Evolutionary conservation across 176 grass and related monocot species (phyloP), one percentile per base, ranked within the genome.

Genomic region (Zea luxurians): DNA sequence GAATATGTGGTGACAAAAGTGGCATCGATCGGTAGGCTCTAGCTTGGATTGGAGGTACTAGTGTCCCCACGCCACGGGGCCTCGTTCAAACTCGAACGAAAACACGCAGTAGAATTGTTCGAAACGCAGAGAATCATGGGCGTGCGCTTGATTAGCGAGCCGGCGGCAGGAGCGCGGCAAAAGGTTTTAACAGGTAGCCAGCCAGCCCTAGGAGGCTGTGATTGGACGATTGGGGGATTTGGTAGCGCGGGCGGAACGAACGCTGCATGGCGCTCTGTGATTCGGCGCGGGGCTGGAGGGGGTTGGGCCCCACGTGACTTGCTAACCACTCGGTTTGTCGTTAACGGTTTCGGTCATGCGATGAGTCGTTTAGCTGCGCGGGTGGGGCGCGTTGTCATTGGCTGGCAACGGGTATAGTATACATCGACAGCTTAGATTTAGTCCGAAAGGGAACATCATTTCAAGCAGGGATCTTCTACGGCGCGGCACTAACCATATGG

Each of bases 331-430:
- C 48, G 54, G 10, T 47, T 42, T 84, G 86, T 1, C 21, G 12
- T 36, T 83, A 83, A 79, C 76, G 13, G 61, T 74, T 79, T 74
- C 75, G 68, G 66, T n/a, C 65, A 6, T 21, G 65, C 11, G 8
- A 6, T 0, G 41, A 2, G 50, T 54, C 50, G 15, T 44, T 48
- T 64, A 11, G 48, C 11, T 55, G 38, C 44, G 8, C 34, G 66
- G 40, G 8, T 27, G 66, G 40, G 0, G 38, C 49, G 11, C 9
- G 75, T 79, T 68, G 80, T 43, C 69, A 79, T 88, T 88, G 86
- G 80, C 86, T 83, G 62, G 44, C 75, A 79, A 79, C 81, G 53
- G 75, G 62, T 74, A 80, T 79, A 68, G 62, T 74, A 80, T 79
- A 68, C 80, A 83, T 79, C 50, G 49, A 2, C 40, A 52, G 53